Base-by-base conservation (phyloP, 169 alveolate genomes). In the Blepharisma undulans region DNA sequence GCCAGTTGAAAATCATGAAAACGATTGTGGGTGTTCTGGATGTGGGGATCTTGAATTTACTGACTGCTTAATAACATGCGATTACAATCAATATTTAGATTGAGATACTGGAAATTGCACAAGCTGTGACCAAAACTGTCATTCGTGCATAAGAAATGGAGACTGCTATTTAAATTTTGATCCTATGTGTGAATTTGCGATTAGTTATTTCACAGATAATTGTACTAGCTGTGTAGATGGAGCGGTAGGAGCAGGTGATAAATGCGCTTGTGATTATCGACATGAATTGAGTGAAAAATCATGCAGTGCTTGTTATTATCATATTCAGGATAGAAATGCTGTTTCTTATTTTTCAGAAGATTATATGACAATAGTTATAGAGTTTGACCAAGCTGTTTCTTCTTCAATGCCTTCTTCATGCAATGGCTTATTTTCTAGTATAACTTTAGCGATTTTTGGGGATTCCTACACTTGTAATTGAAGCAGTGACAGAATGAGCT, bases 321-420 rank as follows among this genome's bases (percentile, higher is more conserved):
- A 82, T 60, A 36, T 82, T 32, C 89, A 82, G n/a, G 48, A 22
- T 4, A 1, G 32, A 14, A 72, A 82, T 60, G 10, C 21, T 0
- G 76, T 32, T 48, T 21, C 89, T 36, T 82, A 82, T 60, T 82
- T 82, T 48, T 25, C 71, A 0, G 89, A 82, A 82, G 89, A 82
- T 7, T 82, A 36, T 30, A 0, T 4, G n/a, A 22, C 61, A 22
- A 10, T 82, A 6, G 89, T 25, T n/a, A 32, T 82, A 34, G 77
- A 82, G 27, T 36, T 82, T 6, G 76, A 32, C 30, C 27, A 25
- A 4, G 33, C 27, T 1, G 33, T 82, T 1, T 30, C 29, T 21
- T 3, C 22, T 5, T 48, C 89, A 1, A 82, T 29, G n/a, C 22
- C 71, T n/a, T 32, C 78, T 21, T 34, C 61, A 32, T 82, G 89